Evolutionary conservation across 208 protist species (phyloP), one percentile per base, ranked within the genome.

Genomic region (Leishmania guyanensis): DNA sequence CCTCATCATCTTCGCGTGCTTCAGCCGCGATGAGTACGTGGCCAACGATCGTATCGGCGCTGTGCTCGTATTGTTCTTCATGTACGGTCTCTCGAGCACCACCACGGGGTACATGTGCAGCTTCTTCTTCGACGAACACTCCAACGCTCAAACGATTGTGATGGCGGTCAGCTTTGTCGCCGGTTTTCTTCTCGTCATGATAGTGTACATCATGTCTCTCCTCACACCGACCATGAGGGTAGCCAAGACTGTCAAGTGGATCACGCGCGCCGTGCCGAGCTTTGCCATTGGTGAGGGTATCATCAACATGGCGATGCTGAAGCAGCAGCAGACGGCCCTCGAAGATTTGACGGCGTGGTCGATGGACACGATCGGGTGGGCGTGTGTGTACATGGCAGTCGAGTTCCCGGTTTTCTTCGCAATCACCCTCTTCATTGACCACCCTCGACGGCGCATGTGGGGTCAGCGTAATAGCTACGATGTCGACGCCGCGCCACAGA

Each of bases 241-340:
- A 5, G 79, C 84, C 14, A 69, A 86, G 1, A 71, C 64, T 12
- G 39, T 93, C 51, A 51, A 69, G 43, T 93, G 86, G 80, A 71
- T 88, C 69, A 88, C 87, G 0, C 88, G 91, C 66, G 8, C 92
- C 22, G 62, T 95, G 16, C 91, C 91, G 26, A 84, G 78, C 64
- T 95, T 88, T 74, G 84, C 85, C 68, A 74, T 95, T 48, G 90
- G 89, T 39, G 90, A 95, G 75, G 87, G 90, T 3, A 85, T 95
- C 70, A 76, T 95, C 80, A 91, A 90, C 77, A 43, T 95, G 72
- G 79, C 86, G 16, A 53, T 84, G 56, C 75, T 92, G 51, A 62
- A 77, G 22, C 71, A 76, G 46, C 82, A 72, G 46, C 54, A 81
- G 58, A 53, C 86, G 75, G 70, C 73, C 33, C 33, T 87, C 29